Percentiles rank a stretch among this genome's conserved stretches.
These are phyloP conservation scores for Malus asiatica DNA, from an alignment of 306 rosid genomes.

Conservation along the genomic window DNA sequence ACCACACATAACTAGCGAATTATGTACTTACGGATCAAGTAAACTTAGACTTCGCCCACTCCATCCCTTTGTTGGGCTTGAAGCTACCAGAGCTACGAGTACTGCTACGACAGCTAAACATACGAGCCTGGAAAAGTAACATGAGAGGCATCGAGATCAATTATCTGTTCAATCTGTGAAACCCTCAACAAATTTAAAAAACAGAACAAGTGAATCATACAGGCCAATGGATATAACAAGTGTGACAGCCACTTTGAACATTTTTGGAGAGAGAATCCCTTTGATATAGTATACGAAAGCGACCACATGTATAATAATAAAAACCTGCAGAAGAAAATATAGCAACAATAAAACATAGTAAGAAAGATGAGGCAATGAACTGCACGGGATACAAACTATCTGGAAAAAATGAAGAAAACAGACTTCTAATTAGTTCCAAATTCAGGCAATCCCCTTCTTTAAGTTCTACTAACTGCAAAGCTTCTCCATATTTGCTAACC, in stretches of 20 bases:
- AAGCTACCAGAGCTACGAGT: constrained; percentile 85
- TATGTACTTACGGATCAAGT: constrained; percentile 77
- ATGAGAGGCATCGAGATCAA: constrained; percentile 18
- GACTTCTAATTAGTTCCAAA: background rate
- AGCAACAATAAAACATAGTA: constrained; percentile 9
- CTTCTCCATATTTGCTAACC: background rate
- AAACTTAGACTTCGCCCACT: constrained; percentile 98
- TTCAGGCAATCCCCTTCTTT: background rate
- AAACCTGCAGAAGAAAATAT: constrained; percentile 58
- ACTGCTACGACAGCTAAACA: constrained; percentile 67
- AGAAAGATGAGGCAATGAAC: background rate
- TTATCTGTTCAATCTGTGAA: constrained; percentile 10
- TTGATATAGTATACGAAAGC: constrained; percentile 92
- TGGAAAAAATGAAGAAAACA: background rate
- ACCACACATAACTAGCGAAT: constrained; percentile 11
- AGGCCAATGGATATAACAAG: constrained; percentile 79
- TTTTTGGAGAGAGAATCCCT: constrained; percentile 80
- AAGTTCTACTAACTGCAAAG: background rate
- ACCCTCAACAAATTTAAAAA: constrained; percentile 5
- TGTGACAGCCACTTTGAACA: constrained; percentile 89
- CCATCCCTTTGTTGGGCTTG: constrained; percentile 99
- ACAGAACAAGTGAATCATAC: constrained; percentile 46
- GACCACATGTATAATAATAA: constrained; percentile 86
- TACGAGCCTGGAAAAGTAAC: constrained; percentile 59
- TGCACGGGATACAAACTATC: background rate